A percentile compares a stretch with the other conserved stretches of the same genome.
Conservation (phyloP, 164 flowering plant genomes). For the Chloranthus sessilifolius region DNA sequence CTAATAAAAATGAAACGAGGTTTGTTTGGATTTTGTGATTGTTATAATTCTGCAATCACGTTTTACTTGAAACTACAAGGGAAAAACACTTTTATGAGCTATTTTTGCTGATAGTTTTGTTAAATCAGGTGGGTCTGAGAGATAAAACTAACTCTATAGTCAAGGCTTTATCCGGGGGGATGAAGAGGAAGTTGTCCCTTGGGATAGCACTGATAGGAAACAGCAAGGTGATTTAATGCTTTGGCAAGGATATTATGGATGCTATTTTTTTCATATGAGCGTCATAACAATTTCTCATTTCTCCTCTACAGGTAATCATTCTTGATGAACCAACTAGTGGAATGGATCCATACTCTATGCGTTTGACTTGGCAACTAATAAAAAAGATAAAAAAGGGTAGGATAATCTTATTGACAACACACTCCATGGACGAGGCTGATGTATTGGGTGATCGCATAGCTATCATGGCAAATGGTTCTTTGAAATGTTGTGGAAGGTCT, state of each 20-base stretch:
- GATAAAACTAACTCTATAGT: constrained; percentile 72
- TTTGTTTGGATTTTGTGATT: neutral
- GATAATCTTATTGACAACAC: constrained; percentile 87
- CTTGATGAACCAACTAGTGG: constrained; percentile 99
- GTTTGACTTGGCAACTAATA: constrained; percentile 94
- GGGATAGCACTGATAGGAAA: constrained; percentile 92
- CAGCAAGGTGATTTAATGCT: constrained; percentile 62
- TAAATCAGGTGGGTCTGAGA: constrained; percentile 81
- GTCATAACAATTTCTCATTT: constrained; percentile 1
- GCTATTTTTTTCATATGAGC: constrained; percentile 7
- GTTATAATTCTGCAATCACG: neutral
- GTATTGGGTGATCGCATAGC: constrained; percentile 97
- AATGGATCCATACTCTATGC: constrained; percentile 99
- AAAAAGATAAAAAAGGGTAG: constrained; percentile 87
- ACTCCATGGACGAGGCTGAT: constrained; percentile 99
- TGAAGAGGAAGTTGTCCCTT: constrained; percentile 94
- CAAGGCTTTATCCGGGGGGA: constrained; percentile 91
- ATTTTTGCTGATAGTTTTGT: neutral
- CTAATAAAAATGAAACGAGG: neutral
- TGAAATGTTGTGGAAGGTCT: constrained; percentile 98
- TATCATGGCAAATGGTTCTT: constrained; percentile 94
- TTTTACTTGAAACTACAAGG: neutral
- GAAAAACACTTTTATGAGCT: no score
- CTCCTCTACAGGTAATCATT: constrained; percentile 61
- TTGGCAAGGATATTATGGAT: neutral